These are phyloP conservation scores for Symmetrospora coprosmae DNA, from an alignment of 768 basidiomycete genomes.

Conservation along the genomic window DNA sequence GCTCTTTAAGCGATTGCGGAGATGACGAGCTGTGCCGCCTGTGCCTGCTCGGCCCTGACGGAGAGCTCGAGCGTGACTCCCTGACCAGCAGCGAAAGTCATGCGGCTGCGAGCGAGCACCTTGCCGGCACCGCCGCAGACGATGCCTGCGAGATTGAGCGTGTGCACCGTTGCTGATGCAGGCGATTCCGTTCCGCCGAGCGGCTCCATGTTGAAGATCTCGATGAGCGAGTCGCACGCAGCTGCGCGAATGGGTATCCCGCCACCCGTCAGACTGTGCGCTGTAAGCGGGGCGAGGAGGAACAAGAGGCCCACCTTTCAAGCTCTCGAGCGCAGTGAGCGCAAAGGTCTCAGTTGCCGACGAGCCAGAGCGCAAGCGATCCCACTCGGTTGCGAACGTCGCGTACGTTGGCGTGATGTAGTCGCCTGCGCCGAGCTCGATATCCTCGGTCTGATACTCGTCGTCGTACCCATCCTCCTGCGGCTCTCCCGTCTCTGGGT, in stretches of 20 bases:
- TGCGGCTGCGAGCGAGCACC: slow-evolving; percentile 79
- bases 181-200: slow-evolving; percentile 80
- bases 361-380: slow-evolving; percentile 62
- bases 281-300: background rate
- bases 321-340: slow-evolving; percentile 74
- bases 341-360: slow-evolving; percentile 83
- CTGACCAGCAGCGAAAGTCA: slow-evolving; percentile 78
- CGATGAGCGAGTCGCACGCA: slow-evolving; percentile 88
- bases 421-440: slow-evolving; percentile 83
- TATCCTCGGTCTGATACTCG: slow-evolving; percentile 92
- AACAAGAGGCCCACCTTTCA: slow-evolving; percentile 57
- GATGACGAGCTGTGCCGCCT: slow-evolving; percentile 71
- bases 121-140: slow-evolving; percentile 90
- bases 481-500: slow-evolving; percentile 84
- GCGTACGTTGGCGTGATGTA: slow-evolving; percentile 92
- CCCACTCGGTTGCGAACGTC: slow-evolving; percentile 90
- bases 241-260: slow-evolving; percentile 47
- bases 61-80: slow-evolving; percentile 85
- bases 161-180: slow-evolving; percentile 71
- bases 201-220: slow-evolving; percentile 92
- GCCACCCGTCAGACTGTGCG: no score
- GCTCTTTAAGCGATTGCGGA: slow-evolving; percentile 58
- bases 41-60: slow-evolving; percentile 80
- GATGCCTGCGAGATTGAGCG: slow-evolving; percentile 79
- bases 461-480: slow-evolving; percentile 99